Conservation (phyloP, 1,284 basidiomycete genomes). For the Moesziomyces globuligerus region DNA sequence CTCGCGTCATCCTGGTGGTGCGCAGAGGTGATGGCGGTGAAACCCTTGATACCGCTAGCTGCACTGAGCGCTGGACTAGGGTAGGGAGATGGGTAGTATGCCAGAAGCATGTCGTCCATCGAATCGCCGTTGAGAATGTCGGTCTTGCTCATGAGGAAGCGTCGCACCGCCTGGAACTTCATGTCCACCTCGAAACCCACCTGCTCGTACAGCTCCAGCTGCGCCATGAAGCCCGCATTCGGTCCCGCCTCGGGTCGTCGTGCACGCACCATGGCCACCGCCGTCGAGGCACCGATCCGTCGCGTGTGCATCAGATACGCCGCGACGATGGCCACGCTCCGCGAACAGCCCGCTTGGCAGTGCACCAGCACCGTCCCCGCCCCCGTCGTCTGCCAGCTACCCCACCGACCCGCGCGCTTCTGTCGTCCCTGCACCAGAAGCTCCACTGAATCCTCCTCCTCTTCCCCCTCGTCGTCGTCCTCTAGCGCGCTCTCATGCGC, state of each 20-base stretch:
- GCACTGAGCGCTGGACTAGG: slow-evolving; percentile 43
- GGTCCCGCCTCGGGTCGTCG: slow-evolving; percentile 62
- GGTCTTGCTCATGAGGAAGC: slow-evolving; percentile 68
- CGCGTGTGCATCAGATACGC: slow-evolving; percentile 68
- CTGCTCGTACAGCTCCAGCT: slow-evolving; percentile 67
- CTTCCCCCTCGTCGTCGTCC: not conserved
- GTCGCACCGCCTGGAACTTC: slow-evolving; percentile 65
- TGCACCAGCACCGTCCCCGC: slow-evolving; percentile 67
- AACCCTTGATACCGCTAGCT: slow-evolving; percentile 16
- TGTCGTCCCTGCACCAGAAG: slow-evolving; percentile 40
- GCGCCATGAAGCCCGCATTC: slow-evolving; percentile 66
- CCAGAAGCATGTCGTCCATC: slow-evolving; percentile 64
- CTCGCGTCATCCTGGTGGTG: not conserved
- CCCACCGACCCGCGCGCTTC: slow-evolving; percentile 35
- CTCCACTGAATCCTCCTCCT: slow-evolving; percentile 10
- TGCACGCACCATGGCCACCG: slow-evolving; percentile 59
- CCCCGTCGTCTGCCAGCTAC: slow-evolving; percentile 50
- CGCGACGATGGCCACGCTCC: slow-evolving; percentile 65
- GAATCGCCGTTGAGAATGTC: slow-evolving; percentile 54
- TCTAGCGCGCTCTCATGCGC: too few species aligned
- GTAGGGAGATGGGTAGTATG: slow-evolving; percentile 66
- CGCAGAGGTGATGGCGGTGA: slow-evolving; percentile 13
- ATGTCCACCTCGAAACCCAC: slow-evolving; percentile 66
- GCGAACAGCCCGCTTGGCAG: slow-evolving; percentile 68
- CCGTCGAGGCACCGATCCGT: slow-evolving; percentile 58